Evolutionary conservation across 306 rosid genomes (phyloP), one percentile per base, ranked within the genome.

Genomic region (Cercis canadensis): DNA sequence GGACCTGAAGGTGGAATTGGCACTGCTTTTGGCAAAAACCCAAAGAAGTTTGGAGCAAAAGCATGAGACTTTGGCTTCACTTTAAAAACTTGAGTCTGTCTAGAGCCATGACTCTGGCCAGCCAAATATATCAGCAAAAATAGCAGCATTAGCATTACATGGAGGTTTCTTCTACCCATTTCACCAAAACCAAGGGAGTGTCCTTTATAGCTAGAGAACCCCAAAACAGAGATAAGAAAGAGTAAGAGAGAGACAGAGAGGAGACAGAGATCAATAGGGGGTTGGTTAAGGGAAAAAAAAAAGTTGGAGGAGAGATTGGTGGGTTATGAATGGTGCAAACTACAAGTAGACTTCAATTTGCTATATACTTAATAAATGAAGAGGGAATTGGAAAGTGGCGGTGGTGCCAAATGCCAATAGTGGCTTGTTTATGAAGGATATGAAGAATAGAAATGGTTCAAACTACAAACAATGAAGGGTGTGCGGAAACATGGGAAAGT

Each of bases 1-100:
- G 98, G 98, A 3, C 88, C 96, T n/a, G 98, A 93, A 55, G 94
- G 88, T 52, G 97, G 92, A 62, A 82, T 67, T 37, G 90, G 87
- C 50, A 44, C 53, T 16, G 81, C 94, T 73, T 86, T 93, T 3
- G 97, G 98, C 63, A 85, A 60, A 67, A 65, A 93, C 6, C 87
- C 90, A 43, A 53, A 62, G 81, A 90, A 70, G 29, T 56, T 78
- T 7, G 43, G 81, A 21, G 69, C 17, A 8, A 64, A 57, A 24
- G 14, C 78, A 52, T 75, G 60, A 50, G 90, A 44, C 68, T 63
- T 85, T 6, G 78, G 82, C 78, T 83, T 46, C 60, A 79, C 73
- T 58, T 81, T 63, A 66, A 84, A 78, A 69, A 71, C 67, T 65
- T 77, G 82, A 37, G 72, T 55, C 29, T 72, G 57, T 47, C 88